Base-by-base conservation (phyloP, 768 basidiomycete genomes). In the Tylopilus subfusipes region DNA sequence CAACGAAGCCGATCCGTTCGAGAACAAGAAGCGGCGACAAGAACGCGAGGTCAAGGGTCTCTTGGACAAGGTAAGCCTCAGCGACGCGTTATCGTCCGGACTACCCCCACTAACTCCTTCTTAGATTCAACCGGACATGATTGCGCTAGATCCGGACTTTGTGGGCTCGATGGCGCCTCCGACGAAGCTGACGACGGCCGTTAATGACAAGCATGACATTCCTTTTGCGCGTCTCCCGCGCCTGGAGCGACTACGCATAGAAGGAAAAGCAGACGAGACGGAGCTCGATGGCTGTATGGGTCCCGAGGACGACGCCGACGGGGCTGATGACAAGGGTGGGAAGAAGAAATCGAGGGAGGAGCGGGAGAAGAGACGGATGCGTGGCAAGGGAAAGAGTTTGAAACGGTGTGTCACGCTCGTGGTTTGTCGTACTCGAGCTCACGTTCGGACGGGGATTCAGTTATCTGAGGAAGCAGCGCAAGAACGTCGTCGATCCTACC, bases 1-100 rank as follows among this genome's bases (percentile, higher is more conserved):
- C 54, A 70, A 79, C 14, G 97, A 98, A 70, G 91, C 93, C 0
- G 95, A 99, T 81, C 93, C 95, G 3, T 98, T 89, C 74, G 96
- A 99, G 72, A 82, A 86, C 64, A 84, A 81, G 69, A 85, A 83
- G 57, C 78, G 88, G 21, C 73, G 93, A 53, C 78, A 90, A 51
- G 97, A 98, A 74, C 79, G 90, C 53, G 97, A 98, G 70, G 93
- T 98, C 63, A 86, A 90, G 68, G 81, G 78, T 42, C 80, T 99
- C 13, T 74, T 99, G 56, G 96, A 99, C 70, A 95, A 96, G 80
- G 87, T 88, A 21, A 9, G 72, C 58, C 38, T 21, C 19, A 5
- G 38, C 4, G 10, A 13, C 6, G 13, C 34, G 12, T 10, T 12
- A 9, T 14, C 13, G 16, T 14, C 33, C 16, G 6, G 21, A 22